Base-by-base conservation (phyloP, 371 early-diverging fungal genomes). In the Mortierella sp. region DNA sequence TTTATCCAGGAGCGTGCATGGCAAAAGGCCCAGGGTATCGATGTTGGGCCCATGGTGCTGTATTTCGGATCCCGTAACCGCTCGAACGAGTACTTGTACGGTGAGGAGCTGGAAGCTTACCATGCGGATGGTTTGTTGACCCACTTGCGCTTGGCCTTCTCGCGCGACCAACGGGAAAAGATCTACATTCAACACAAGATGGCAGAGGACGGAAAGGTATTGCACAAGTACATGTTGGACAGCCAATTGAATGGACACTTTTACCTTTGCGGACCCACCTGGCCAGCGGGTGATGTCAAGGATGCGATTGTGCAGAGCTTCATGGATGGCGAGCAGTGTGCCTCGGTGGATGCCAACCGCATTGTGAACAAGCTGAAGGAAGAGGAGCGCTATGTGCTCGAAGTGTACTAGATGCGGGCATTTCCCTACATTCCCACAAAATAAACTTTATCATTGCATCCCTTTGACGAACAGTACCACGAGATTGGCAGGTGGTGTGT, bases 21-120 rank as follows among this genome's bases (percentile, higher is more conserved):
- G 79, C 86, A 87, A 64, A 90, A 89, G 82, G 82, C 86, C 42
- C 82, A 90, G 66, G 95, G 95, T 58, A 83, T 84, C 38, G 79
- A 91, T 18, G 92, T 96, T 23, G 97, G 97, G 13, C 95, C 95
- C 30, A 95, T 96, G 89, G 87, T 91, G 6, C 84, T 97, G 38
- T 97, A 96, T 88, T 96, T 96, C 89, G 97, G 97, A 61, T 93
- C 96, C 19, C 91, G 97, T 74, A 83, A 94, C 84, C 90, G 96
- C 41, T 82, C 89, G 60, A 92, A 88, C 86, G 97, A 97, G 82
- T 97, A 95, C 68, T 80, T 97, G 54, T 97, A 97, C 78, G 95
- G 96, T 60, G 95, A 97, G 76, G 96, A 96, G 79, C 81, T 96
- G 38, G 96, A 96, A 67, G 94, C 95, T 16, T 96, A 95, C 82